Base-by-base conservation (phyloP, 2,329 filamentous ascomycete genomes). In the Elsinoe necatrix region DNA sequence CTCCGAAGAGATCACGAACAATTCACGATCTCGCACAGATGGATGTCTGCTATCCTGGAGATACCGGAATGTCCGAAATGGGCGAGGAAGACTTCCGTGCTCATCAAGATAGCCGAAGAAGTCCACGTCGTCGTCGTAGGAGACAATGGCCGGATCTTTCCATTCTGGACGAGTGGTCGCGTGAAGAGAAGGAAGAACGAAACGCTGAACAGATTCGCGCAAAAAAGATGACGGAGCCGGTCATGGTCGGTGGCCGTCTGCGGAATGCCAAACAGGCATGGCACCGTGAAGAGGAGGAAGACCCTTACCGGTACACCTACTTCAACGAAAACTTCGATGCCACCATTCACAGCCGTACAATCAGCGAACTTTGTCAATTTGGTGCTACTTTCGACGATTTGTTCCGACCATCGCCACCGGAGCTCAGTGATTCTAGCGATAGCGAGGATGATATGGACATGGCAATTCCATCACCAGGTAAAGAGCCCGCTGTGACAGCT, bases 311-410 rank as follows among this genome's bases (percentile, higher is more conserved):
- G 23, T 98, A 96, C 69, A 97, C 93, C 0, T 98, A 98, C 71
- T 98, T 98, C 78, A 97, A 97, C 70, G 93, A 97, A 68, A 89
- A 95, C 61, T 89, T 97, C 57, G 86, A 89, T 65, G 95, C 88
- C 69, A 98, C 93, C 0, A 95, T 98, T 60, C 93, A 98, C 71
- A 93, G 90, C 59, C 89, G 95, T 70, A 93, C 87, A 0, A 95
- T 98, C 57, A 95, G 90, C 1, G 93, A 96, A 68, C 79, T 98
- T 18, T 80, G 95, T 7, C 90, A 95, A 63, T 85, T 88, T 0
- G 93, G 89, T 4, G 81, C 85, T 59, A 87, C 81, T 42, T 98
- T 98, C 69, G 80, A 80, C 58, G 88, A 95, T 64, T 80, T 98
- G 0, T 98, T 98, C 67, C 81, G 95, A 20, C 93, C 93, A 0